Base-by-base conservation (phyloP, 1,139 yeast genomes). In the Sugiyamaella paludigena region DNA sequence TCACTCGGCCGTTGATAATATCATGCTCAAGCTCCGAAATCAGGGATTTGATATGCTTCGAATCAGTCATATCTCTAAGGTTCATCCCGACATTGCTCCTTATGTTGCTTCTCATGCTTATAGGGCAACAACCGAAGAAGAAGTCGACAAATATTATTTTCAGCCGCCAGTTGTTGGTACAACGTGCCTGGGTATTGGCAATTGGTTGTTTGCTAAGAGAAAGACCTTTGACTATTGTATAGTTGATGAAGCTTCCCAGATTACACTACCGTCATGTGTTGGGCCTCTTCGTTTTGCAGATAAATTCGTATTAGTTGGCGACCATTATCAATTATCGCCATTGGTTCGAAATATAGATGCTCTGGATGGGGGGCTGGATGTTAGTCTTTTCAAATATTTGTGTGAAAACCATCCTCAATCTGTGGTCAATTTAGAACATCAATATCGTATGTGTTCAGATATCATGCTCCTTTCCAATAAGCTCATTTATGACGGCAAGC, bases 241-340 rank as follows among this genome's bases (percentile, higher is more conserved):
- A 40, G 79, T 94, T 40, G 99, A 92, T 65, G 99, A 92, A 64
- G 98, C 98, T 0, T 89, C 98, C 0, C 98, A 92, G 62, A 87
- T 91, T 0, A 83, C 97, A 0, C 74, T 92, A 72, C 98, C 99
- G 0, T 77, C 87, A 4, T 86, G 95, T 58, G 67, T 92, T 28
- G 98, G 98, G 0, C 98, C 98, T 0, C 65, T 92, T 39, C 68
- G 91, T 32, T 79, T 79, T 53, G 84, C 92, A 32, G 83, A 85
- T 40, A 85, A 78, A 65, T 92, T 92, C 62, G 76, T 94, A 1
- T 74, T 92, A 51, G 98, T 94, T 9, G 99, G 99, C 5, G 99
- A 94, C 63, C 98, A 92, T 64, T 80, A 79, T 57, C 99, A 94
- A 64, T 71, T 94, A 30, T 95, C 96, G 1, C 97, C 98, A 1